Conservation (phyloP, 495 filamentous ascomycete genomes). For the Tuber magnatum region DNA sequence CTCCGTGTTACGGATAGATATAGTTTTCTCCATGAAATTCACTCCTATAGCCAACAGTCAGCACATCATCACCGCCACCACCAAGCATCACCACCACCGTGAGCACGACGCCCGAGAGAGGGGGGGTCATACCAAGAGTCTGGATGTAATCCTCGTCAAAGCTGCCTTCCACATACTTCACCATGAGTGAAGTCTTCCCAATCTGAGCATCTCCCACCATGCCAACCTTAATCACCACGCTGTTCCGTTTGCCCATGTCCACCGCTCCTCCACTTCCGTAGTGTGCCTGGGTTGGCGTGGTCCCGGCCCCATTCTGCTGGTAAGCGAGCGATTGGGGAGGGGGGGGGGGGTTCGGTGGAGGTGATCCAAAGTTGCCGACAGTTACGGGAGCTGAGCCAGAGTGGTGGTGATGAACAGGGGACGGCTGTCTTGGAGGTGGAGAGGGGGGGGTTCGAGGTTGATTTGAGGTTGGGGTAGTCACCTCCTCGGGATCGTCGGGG, state of each 20-base stretch:
- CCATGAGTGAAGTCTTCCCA: conserved; percentile 97
- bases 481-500: conserved; percentile 1
- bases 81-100: conserved; percentile 9
- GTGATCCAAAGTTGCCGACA: conserved; percentile 17
- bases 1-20: conserved; percentile 98
- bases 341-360: conserved; percentile 22
- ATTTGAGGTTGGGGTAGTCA: neutral
- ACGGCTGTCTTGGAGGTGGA: conserved; percentile 24
- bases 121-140: conserved; percentile 61
- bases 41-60: conserved; percentile 52
- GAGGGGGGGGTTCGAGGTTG: conserved; percentile 9
- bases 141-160: conserved; percentile 99
- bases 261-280: conserved; percentile 38
- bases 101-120: conserved; percentile 8
- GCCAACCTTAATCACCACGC: conserved; percentile 97
- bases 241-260: conserved; percentile 52
- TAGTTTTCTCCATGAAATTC: conserved; percentile 99
- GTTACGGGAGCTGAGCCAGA: conserved; percentile 21
- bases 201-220: conserved; percentile 99
- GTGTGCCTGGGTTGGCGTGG: conserved; percentile 25
- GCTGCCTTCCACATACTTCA: conserved; percentile 97
- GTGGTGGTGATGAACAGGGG: conserved; percentile 19
- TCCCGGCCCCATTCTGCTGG: conserved; percentile 24
- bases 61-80: conserved; percentile 10
- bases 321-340: conserved; percentile 13